Conservation (phyloP, 768 basidiomycete genomes). For the Chalciporus chontae region DNA sequence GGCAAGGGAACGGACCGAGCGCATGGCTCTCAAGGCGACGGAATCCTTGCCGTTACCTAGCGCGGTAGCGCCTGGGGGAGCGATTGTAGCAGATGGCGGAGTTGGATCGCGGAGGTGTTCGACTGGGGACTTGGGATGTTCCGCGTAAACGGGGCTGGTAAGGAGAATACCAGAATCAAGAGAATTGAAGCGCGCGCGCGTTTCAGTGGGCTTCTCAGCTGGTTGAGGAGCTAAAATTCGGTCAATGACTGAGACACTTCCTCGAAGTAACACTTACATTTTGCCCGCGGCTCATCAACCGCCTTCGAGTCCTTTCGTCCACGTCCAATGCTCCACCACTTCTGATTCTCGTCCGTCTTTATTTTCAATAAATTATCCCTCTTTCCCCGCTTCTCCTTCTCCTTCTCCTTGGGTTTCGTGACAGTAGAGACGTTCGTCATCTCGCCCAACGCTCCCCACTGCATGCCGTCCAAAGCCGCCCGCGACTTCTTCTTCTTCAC, state of each 20-base stretch:
- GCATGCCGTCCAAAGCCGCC: conserved; percentile 52
- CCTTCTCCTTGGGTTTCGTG: conserved; percentile 9
- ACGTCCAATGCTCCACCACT: conserved; percentile 82
- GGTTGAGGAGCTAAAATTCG: conserved; percentile 44
- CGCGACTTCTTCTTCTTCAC: conserved; percentile 77
- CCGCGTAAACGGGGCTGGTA: conserved; percentile 16
- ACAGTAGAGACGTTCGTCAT: conserved; percentile 51
- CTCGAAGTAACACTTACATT: conserved; percentile 18
- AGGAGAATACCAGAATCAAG: conserved; percentile 46
- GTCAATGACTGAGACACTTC: conserved; percentile 4
- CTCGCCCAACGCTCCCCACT: conserved; percentile 55
- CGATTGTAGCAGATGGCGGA: conserved; percentile 32
- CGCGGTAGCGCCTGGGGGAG: conserved; percentile 31
- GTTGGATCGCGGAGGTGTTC: conserved; percentile 18
- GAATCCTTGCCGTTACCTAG: conserved; percentile 44
- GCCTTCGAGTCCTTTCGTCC: conserved; percentile 74
- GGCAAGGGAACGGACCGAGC: conserved; percentile 69
- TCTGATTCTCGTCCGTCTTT: conserved; percentile 49
- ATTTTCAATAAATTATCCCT: conserved; percentile 32
- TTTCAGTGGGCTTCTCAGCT: conserved; percentile 24
- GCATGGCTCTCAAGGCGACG: conserved; percentile 76
- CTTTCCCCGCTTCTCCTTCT: conserved; percentile 37
- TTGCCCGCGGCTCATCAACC: conserved; percentile 43
- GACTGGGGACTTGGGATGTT: conserved; percentile 9
- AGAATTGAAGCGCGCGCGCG: conserved; percentile 61